Conservation (phyloP, 495 filamentous ascomycete species). For the Penicillium roqueforti region DNA sequence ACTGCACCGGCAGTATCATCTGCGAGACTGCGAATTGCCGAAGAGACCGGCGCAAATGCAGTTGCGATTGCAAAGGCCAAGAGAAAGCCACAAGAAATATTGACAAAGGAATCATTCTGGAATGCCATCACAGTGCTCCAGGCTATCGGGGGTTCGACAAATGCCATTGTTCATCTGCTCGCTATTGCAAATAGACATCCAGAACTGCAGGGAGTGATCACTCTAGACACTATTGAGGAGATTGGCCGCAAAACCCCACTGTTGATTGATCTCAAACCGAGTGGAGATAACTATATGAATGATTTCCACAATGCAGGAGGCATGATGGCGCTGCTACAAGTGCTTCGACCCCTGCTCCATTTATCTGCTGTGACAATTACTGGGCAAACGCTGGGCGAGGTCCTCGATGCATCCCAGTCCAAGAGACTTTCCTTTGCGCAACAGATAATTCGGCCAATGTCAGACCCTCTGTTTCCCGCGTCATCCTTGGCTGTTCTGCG, state of each 20-base stretch:
- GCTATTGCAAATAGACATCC: slow-evolving; percentile 62
- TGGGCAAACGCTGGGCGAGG: slow-evolving; percentile 54
- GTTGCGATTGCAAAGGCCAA: slow-evolving; percentile 40
- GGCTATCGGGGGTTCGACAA: slow-evolving; percentile 66
- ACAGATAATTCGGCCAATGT: slow-evolving; percentile 50
- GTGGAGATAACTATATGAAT: slow-evolving; percentile 66
- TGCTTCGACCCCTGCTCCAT: slow-evolving; percentile 53
- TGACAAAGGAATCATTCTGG: slow-evolving; percentile 58
- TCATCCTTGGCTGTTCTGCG: slow-evolving; percentile 52
- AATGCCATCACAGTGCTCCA: slow-evolving; percentile 67
- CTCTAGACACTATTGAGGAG: slow-evolving; percentile 53
- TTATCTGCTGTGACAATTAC: slow-evolving; percentile 55
- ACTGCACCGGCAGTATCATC: slow-evolving; percentile 63
- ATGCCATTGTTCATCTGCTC: slow-evolving; percentile 63
- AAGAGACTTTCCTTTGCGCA: slow-evolving; percentile 37
- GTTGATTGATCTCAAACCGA: slow-evolving; percentile 64
- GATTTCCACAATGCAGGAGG: slow-evolving; percentile 68
- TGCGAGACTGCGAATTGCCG: slow-evolving; percentile 57
- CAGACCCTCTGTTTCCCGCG: slow-evolving; percentile 49
- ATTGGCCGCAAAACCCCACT: slow-evolving; percentile 57
- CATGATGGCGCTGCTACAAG: slow-evolving; percentile 55
- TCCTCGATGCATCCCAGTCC: slow-evolving; percentile 46
- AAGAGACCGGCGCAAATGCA: slow-evolving; percentile 57
- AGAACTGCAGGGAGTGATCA: slow-evolving; percentile 49
- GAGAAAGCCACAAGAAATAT: slow-evolving; percentile 50